Conservation (phyloP, 129 eudicot genomes). For the Centrapalus pauciflorus region DNA sequence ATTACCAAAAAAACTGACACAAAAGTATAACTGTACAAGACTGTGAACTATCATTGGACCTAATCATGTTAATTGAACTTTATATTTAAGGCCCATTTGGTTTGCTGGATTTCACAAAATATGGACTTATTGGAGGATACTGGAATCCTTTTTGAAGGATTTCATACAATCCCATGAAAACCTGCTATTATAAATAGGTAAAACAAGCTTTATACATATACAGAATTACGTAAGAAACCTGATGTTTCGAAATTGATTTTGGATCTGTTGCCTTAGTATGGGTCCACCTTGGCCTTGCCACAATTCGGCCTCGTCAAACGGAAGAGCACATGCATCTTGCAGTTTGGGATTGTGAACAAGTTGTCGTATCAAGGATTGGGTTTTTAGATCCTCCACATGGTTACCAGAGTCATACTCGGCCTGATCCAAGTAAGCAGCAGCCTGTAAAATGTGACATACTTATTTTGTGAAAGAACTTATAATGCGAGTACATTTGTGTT, state of each 20-base stretch:
- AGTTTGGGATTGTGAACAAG: slow-evolving; percentile 70
- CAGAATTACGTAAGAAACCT: slow-evolving; percentile 37
- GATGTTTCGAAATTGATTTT: slow-evolving; percentile 79
- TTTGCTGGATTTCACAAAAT: too few species aligned
- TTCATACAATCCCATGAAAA: too few species aligned
- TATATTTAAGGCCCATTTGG: not conserved
- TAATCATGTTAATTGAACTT: not conserved
- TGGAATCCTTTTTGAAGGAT: too few species aligned
- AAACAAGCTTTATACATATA: slow-evolving; percentile 8
- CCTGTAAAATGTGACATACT: slow-evolving; percentile 34
- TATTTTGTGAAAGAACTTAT: not conserved
- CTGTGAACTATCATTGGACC: not conserved
- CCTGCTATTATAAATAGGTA: too few species aligned
- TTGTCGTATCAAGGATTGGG: slow-evolving; percentile 63
- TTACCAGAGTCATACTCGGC: slow-evolving; percentile 97
- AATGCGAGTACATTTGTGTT: not conserved
- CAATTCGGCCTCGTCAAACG: slow-evolving; percentile 85
- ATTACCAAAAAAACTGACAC: not conserved
- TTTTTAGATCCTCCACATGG: slow-evolving; percentile 68
- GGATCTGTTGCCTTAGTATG: slow-evolving; percentile 75
- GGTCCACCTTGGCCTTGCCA: slow-evolving; percentile 99
- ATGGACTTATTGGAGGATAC: too few species aligned
- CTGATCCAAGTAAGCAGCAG: slow-evolving; percentile 80
- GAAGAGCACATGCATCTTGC: slow-evolving; percentile 91
- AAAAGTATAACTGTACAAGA: too few species aligned